A percentile compares a stretch with the other conserved stretches of the same genome.
Conservation (phyloP, 1,284 basidiomycete species). For the Cryptococcus neoformans region DNA sequence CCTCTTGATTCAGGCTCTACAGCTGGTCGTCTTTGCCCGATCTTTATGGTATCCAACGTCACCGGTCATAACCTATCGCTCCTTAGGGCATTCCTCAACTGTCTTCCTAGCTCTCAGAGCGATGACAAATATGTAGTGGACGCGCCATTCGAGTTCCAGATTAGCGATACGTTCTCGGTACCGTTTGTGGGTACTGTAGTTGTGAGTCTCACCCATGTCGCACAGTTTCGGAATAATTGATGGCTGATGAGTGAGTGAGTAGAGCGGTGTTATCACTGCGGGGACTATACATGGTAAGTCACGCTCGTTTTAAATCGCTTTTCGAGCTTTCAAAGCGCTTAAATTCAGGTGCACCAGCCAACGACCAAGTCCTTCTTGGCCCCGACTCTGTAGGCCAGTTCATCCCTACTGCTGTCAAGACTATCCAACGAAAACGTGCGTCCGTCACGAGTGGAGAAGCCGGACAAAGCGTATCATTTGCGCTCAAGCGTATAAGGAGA, state of each 20-base stretch:
- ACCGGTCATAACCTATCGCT: constrained; percentile 78
- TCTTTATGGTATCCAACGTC: constrained; percentile 93
- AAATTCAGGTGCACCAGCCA: constrained; percentile 48
- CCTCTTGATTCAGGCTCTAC: constrained; percentile 54
- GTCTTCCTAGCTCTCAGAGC: constrained; percentile 76
- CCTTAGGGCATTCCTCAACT: constrained; percentile 80
- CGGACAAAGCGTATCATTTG: constrained; percentile 91
- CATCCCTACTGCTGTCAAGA: constrained; percentile 74
- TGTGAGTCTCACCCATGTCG: constrained; percentile 14
- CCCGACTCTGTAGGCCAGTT: constrained; percentile 94
- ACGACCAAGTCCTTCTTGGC: constrained; percentile 80
- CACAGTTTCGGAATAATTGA: background rate
- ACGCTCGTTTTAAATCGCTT: background rate
- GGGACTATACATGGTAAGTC: constrained; percentile 60
- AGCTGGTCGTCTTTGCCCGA: constrained; percentile 70
- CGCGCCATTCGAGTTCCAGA: constrained; percentile 75
- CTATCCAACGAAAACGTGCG: constrained; percentile 91
- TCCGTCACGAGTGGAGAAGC: constrained; percentile 82
- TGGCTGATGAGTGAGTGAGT: background rate
- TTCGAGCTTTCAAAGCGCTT: background rate
- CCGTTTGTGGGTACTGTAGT: constrained; percentile 96
- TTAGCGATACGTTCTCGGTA: constrained; percentile 63
- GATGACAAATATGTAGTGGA: constrained; percentile 75
- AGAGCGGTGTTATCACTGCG: constrained; percentile 79
- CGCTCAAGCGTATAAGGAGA: constrained; percentile 82